Conservation (phyloP, 1,139 yeast species). For the Kurtzmaniella quercitrusa region DNA sequence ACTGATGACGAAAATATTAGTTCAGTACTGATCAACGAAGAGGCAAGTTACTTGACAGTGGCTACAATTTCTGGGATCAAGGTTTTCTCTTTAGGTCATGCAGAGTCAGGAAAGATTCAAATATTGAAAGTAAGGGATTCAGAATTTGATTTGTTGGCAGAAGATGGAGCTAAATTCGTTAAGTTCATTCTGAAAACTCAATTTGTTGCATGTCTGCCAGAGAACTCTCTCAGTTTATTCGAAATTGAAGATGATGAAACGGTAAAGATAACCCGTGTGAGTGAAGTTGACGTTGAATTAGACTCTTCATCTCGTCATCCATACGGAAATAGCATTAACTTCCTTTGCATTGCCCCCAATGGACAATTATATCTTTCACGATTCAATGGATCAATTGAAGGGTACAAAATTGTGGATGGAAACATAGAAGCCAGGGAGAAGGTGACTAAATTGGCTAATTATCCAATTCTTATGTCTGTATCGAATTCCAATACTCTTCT, state of each 20-base stretch:
- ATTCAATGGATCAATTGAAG: constrained; percentile 63
- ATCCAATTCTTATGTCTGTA: constrained; percentile 62
- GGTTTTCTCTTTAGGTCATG: constrained; percentile 52
- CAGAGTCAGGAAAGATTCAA: constrained; percentile 34
- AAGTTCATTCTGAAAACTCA: constrained; percentile 27
- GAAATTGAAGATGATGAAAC: constrained; percentile 30
- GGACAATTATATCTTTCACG: constrained; percentile 54
- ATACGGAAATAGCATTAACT: constrained; percentile 44
- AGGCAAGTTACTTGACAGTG: constrained; percentile 66
- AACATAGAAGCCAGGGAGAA: constrained; percentile 14
- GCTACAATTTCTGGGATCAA: constrained; percentile 68
- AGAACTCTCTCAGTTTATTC: constrained; percentile 58
- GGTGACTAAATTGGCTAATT: constrained; percentile 51
- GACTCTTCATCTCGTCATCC: constrained; percentile 18
- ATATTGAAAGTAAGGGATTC: constrained; percentile 53
- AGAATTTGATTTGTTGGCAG: constrained; percentile 34
- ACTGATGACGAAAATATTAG: constrained; percentile 81
- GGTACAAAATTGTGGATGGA: constrained; percentile 22
- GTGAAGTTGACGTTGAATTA: constrained; percentile 17
- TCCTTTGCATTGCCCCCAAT: constrained; percentile 40
- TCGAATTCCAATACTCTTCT: constrained; percentile 50
- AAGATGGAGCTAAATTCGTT: constrained; percentile 56
- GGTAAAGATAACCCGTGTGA: constrained; percentile 36
- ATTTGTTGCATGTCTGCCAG: constrained; percentile 58
- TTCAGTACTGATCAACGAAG: constrained; percentile 61